Evolutionary conservation across 352 stramenopile genomes (phyloP).

Genomic region (Pythium phragmiticola): DNA sequence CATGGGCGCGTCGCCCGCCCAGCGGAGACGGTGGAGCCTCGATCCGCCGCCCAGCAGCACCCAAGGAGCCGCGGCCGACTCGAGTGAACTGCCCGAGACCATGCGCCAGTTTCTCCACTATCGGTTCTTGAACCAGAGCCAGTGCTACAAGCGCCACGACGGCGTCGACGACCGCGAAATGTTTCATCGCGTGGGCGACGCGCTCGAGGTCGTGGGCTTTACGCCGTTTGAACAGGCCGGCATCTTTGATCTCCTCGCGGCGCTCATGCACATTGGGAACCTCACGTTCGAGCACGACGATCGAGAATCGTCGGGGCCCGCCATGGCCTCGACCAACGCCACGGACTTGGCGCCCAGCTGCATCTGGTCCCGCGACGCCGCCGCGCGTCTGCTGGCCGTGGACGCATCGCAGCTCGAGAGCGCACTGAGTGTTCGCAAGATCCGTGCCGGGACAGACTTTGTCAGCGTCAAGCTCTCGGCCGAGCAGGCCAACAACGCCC

Average conservation of each 20-base stretch:
- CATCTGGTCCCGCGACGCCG: constrained; percentile 71
- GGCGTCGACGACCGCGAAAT: constrained; percentile 73
- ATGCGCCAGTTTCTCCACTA: constrained; percentile 69
- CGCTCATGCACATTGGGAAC: constrained; percentile 90
- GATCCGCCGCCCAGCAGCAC: constrained; percentile 47
- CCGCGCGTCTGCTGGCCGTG: constrained; percentile 65
- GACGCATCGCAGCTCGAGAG: constrained; percentile 70
- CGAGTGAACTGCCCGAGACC: constrained; percentile 39
- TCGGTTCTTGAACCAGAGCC: constrained; percentile 85
- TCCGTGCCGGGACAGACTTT: constrained; percentile 79
- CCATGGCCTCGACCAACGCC: constrained; percentile 18
- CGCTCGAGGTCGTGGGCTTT: constrained; percentile 86
- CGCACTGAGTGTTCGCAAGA: constrained; percentile 75
- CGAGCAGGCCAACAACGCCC: constrained; percentile 79
- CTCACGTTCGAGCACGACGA: constrained; percentile 83
- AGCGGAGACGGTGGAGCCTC: constrained; percentile 58
- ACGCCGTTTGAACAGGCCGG: constrained; percentile 64
- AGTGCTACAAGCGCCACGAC: constrained; percentile 80
- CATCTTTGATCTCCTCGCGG: constrained; percentile 82
- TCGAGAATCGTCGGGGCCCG: constrained; percentile 37
- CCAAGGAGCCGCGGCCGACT: constrained; percentile 41
- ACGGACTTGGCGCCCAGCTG: constrained; percentile 60
- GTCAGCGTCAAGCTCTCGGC: constrained; percentile 84
- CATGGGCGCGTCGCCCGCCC: constrained; percentile 47
- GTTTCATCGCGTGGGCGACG: constrained; percentile 76